A percentile compares a stretch with the other conserved stretches of the same genome.
Conservation (phyloP, 2,329 filamentous ascomycete species). For the Fusarium metavorans region DNA sequence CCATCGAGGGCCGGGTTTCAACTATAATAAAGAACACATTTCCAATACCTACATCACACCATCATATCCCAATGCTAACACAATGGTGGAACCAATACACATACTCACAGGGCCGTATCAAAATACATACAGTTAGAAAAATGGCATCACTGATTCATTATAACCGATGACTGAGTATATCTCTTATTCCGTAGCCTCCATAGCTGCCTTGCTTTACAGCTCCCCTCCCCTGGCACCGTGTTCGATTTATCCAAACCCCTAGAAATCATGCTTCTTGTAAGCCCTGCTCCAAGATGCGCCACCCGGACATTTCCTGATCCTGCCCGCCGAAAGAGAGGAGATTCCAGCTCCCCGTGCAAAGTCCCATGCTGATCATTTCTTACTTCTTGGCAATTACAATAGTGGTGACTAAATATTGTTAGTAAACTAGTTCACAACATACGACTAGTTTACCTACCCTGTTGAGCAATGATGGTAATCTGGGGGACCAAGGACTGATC, state of each 20-base stretch:
- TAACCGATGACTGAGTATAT: too few species aligned
- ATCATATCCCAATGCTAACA: too few species aligned
- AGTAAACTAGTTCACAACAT: neutral
- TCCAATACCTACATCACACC: too few species aligned
- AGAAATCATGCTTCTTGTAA: neutral
- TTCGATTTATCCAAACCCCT: neutral
- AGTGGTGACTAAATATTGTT: constrained; percentile 18
- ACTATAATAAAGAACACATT: too few species aligned
- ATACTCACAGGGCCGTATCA: too few species aligned
- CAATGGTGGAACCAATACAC: too few species aligned
- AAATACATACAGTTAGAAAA: too few species aligned
- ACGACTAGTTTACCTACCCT: constrained; percentile 27
- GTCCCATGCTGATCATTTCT: neutral
- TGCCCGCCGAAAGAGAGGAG: neutral
- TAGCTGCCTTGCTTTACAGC: neutral
- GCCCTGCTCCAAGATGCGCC: neutral
- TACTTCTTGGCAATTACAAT: constrained; percentile 15
- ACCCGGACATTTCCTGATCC: neutral
- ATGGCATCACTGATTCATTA: too few species aligned
- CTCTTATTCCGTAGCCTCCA: too few species aligned
- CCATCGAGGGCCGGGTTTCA: too few species aligned
- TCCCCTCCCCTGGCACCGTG: neutral
- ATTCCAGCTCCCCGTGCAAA: constrained; percentile 29
- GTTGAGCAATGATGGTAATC: constrained; percentile 44
- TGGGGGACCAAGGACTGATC: constrained; percentile 43